Evolutionary conservation across 345 rosid genomes (phyloP), one percentile per base, ranked within the genome.

Genomic region (Capsella bursapastoris): DNA sequence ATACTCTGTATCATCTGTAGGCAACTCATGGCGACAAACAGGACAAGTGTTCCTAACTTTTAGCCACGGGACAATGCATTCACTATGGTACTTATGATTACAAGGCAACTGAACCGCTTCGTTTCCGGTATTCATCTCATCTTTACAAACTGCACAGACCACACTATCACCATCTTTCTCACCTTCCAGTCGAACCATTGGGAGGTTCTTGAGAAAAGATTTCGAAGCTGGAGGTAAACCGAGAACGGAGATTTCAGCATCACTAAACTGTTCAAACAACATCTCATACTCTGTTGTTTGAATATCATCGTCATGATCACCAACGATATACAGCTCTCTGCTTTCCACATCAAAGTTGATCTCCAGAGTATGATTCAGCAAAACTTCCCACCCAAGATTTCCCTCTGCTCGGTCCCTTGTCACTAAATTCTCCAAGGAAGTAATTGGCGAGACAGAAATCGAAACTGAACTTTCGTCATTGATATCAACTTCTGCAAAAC

Each of bases 61-160:
- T 7, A 94, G 86, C 98, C 98, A 94, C 3, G 92, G 93, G 22
- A 86, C 55, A 74, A 94, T 94, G 82, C 98, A 94, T 10, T 90
- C 92, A 1, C 87, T 83, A 75, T 94, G 98, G 76, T 94, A 94
- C 68, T 82, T 57, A 71, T 94, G 98, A 16, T 80, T 58, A 71
- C 98, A 94, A 6, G 98, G 97, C 77, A 94, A 79, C 75, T 81
- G 90, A 74, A 80, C 87, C 16, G 82, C 92, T 52, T 78, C 66
- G 76, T 84, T 88, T 11, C 90, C 94, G 14, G 82, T 75, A 57
- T 51, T 58, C 76, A 94, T 79, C 57, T 90, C 98, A 40, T 94
- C 97, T 84, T 94, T 94, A 50, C 98, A 94, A 62, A 94, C 94
- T 0, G 97, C 95, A 80, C 98, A 93, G 13, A 83, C 84, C 0